These are phyloP conservation scores for Cutaneotrichosporon sp. DNA, from an alignment of 1,284 basidiomycete species.

Conservation along the genomic window DNA sequence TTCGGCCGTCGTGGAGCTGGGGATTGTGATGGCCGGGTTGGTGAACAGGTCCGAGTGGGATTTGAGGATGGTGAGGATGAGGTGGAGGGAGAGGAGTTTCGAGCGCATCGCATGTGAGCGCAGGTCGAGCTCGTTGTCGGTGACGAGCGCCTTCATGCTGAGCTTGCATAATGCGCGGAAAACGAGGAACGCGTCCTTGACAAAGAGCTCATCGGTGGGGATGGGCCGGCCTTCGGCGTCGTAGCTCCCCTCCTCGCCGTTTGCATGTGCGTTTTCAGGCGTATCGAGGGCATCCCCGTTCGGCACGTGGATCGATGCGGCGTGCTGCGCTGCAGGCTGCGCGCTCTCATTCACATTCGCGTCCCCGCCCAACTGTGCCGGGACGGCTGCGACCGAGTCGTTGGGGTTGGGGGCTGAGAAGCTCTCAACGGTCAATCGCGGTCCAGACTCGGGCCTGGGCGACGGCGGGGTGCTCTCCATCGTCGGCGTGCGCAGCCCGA, in stretches of 20 bases:
- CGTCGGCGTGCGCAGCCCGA: not conserved
- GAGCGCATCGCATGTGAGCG: conserved; percentile 95
- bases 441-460: conserved; percentile 1
- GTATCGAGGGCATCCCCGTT: conserved; percentile 40
- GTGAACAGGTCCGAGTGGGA: conserved; percentile 85
- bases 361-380: conserved; percentile 23
- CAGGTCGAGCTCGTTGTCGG: conserved; percentile 86
- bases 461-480: not conserved
- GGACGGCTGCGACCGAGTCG: conserved; percentile 41
- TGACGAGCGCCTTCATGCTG: conserved; percentile 93
- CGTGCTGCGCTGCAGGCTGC: conserved; percentile 23
- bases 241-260: conserved; percentile 25
- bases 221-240: conserved; percentile 40
- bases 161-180: conserved; percentile 93
- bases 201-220: conserved; percentile 65
- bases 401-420: conserved; percentile 48
- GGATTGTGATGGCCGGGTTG: conserved; percentile 77
- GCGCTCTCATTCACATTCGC: conserved; percentile 1
- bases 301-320: conserved; percentile 37
- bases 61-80: conserved; percentile 86
- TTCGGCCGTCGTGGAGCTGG: conserved; percentile 78
- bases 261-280: conserved; percentile 16
- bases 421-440: conserved; percentile 18
- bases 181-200: conserved; percentile 95
- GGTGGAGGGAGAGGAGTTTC: conserved; percentile 84